These are phyloP conservation scores for Candida suzukii DNA, from an alignment of 805 yeast genomes.

Conservation along the genomic window DNA sequence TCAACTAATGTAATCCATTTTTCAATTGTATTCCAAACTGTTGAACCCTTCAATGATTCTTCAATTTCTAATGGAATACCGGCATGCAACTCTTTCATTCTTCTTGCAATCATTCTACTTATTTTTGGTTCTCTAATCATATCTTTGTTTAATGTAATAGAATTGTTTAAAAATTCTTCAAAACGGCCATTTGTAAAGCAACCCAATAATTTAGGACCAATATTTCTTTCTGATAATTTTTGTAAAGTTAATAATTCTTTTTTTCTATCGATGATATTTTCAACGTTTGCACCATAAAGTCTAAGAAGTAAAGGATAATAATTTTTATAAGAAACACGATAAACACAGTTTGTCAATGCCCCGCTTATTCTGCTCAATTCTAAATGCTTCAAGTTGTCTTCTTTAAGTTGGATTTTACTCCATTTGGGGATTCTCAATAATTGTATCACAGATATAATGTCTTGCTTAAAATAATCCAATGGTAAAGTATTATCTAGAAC, in stretches of 20 bases:
- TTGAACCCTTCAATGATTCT: constrained; percentile 58
- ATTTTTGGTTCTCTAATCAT: constrained; percentile 72
- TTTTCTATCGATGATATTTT: constrained; percentile 78
- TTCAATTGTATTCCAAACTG: constrained; percentile 58
- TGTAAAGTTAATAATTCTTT: constrained; percentile 66
- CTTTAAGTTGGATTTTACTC: constrained; percentile 44
- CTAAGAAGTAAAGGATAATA: constrained; percentile 64
- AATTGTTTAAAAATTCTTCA: constrained; percentile 86
- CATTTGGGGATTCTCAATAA: constrained; percentile 69
- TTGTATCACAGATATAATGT: constrained; percentile 58
- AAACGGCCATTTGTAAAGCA: constrained; percentile 89
- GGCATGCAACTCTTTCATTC: constrained; percentile 91
- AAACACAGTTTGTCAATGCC: constrained; percentile 89
- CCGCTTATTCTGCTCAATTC: constrained; percentile 71
- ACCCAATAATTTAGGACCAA: constrained; percentile 87
- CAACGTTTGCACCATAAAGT: constrained; percentile 85
- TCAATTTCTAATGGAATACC: constrained; percentile 58
- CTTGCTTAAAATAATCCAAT: constrained; percentile 76
- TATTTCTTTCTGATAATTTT: constrained; percentile 66
- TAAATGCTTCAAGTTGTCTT: constrained; percentile 34
- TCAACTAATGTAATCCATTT: constrained; percentile 61
- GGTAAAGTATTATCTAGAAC: constrained; percentile 74
- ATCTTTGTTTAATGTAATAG: constrained; percentile 63
- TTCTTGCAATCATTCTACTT: constrained; percentile 80
- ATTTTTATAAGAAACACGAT: constrained; percentile 43